Conservation (phyloP, 2,329 filamentous ascomycete species). For the Trichocomaceae sp. region DNA sequence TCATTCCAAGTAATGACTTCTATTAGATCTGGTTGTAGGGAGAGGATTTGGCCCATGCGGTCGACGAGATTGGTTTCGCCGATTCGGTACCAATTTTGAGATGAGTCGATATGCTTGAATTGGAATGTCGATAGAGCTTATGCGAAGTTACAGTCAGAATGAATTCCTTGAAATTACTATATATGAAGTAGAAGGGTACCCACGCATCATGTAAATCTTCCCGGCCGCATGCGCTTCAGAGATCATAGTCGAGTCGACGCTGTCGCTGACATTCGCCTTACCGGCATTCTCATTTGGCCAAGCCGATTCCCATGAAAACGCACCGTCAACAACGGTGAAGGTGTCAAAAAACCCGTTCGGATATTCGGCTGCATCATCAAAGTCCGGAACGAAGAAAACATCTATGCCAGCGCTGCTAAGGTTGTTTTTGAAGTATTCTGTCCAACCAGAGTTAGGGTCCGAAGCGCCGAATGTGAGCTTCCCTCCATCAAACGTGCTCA, state of each 20-base stretch:
- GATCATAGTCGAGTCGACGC: constrained; percentile 26
- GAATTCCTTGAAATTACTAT: not conserved
- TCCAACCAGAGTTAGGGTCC: constrained; percentile 14
- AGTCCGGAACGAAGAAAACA: constrained; percentile 27
- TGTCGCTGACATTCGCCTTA: constrained; percentile 22
- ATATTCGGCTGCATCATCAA: constrained; percentile 20
- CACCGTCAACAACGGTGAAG: constrained; percentile 26
- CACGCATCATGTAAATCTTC: constrained; percentile 37
- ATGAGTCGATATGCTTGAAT: constrained; percentile 31
- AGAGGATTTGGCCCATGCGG: constrained; percentile 25
- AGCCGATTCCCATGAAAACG: constrained; percentile 33
- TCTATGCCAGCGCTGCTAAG: constrained; percentile 24
- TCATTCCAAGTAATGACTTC: constrained; percentile 40
- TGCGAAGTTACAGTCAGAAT: not conserved
- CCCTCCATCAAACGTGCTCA: constrained; percentile 29
- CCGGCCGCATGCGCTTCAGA: constrained; percentile 21
- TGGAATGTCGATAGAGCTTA: constrained; percentile 29
- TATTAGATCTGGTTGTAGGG: constrained; percentile 32
- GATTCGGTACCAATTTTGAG: constrained; percentile 32
- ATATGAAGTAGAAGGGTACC: constrained; percentile 2
- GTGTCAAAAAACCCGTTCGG: constrained; percentile 19
- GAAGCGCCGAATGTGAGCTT: constrained; percentile 17
- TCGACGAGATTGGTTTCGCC: constrained; percentile 33
- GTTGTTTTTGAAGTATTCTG: constrained; percentile 15
- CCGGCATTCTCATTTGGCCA: constrained; percentile 24